phyloP scores from a whole-genome alignment of 75 land plant species.

The Selaginella tamariscina region DNA sequence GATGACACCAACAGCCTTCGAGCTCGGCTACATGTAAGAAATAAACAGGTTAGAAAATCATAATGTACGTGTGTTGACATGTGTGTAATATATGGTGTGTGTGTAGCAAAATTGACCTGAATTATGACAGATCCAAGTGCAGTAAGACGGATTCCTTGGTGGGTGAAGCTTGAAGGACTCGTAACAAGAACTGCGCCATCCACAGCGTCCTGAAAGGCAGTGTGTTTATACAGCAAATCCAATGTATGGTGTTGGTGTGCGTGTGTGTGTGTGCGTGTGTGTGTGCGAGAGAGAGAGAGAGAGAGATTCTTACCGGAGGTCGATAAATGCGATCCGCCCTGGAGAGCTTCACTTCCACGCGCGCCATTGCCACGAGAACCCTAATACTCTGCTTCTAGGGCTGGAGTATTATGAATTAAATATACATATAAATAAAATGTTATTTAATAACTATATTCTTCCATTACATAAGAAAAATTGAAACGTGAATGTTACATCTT shows the following conservation, averaged over 20 bases:
- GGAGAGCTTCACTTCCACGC: conserved; percentile 19
- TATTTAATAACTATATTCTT: no score
- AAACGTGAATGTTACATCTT: no score
- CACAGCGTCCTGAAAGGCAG: conserved; percentile 21
- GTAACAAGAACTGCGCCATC: conserved; percentile 20
- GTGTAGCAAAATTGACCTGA: conserved; percentile 11
- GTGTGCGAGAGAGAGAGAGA: no score
- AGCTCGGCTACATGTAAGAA: conserved; percentile 16
- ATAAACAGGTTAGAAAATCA: no score
- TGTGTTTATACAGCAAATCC: background rate
- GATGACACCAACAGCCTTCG: conserved; percentile 26
- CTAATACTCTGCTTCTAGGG: no score
- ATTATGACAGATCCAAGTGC: conserved; percentile 23
- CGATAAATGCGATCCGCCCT: conserved; percentile 25
- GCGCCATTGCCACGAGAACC: conserved; percentile 7
- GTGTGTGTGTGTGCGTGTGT: no score
- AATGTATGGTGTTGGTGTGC: background rate
- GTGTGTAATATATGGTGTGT: background rate
- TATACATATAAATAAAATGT: no score
- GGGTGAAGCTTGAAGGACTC: conserved; percentile 16
- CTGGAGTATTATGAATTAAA: no score
- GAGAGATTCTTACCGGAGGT: conserved; percentile 21
- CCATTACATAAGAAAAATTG: no score
- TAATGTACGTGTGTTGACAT: no score
- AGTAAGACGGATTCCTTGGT: conserved; percentile 24